Base-by-base conservation (phyloP, 129 eudicot genomes). In the Rutidosis leptorrhynchoides region DNA sequence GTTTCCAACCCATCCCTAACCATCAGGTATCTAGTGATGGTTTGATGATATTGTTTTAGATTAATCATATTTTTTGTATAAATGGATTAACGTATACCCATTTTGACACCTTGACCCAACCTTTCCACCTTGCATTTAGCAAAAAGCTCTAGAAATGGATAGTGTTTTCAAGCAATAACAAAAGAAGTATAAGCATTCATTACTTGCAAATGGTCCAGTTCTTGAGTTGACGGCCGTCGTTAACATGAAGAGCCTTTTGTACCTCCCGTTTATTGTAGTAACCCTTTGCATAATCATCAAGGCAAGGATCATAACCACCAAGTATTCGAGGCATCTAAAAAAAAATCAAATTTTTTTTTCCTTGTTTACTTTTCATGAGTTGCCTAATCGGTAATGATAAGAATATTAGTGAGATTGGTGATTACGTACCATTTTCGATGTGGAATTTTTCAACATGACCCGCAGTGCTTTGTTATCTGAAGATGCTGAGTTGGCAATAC, bases 201-300 rank as follows among this genome's bases (percentile, higher is more conserved):
- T 92, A 92, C 98, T 92, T 92, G 98, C 98, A 92, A 45, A 92
- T 85, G 83, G 84, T 88, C 98, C 98, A 92, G 61, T 85, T 83
- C 78, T 67, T 88, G 46, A 78, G 87, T 28, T 51, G 71, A 37
- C 32, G 67, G 65, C 95, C 89, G 64, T 81, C 80, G 71, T 81
- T 76, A 65, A 83, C 98, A 76, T 92, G 98, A 68, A 92, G 96
- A 75, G 96, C 96, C 72, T 74, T 88, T 65, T 92, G 98, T 71
- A 92, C 96, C 52, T 83, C 95, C 12, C 71, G 78, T 43, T 82
- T 83, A 77, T 92, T 92, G 85, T 92, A 92, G 80, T 85, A 92
- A 14, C 75, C 77, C 54, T 43, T 85, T 7, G 98, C 90, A 37
- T 92, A 88, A 67, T 78, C 88, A 62, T 92, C 98, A 20, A 91